Conservation (phyloP, 2,329 filamentous ascomycete genomes). For the Trichoderma harzianum region DNA sequence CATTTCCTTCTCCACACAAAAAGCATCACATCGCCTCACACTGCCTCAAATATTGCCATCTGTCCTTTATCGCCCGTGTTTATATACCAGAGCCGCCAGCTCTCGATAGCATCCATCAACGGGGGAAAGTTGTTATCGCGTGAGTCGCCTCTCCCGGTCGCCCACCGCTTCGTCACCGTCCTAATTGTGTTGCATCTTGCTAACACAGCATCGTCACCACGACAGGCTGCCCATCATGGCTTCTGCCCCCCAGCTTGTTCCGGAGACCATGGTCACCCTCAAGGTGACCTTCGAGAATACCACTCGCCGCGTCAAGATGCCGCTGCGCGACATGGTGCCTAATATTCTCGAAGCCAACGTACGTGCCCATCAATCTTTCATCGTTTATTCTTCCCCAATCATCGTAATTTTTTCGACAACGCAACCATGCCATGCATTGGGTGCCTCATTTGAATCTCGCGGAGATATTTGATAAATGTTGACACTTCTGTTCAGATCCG, state of each 20-base stretch:
- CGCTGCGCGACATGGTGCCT: constrained; percentile 77
- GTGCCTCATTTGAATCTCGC: not conserved
- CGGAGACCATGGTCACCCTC: constrained; percentile 61
- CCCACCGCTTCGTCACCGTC: constrained; percentile 16
- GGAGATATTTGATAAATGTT: not conserved
- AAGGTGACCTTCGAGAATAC: constrained; percentile 77
- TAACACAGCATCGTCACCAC: not conserved
- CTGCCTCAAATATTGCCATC: constrained; percentile 4
- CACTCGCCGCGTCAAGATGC: constrained; percentile 83
- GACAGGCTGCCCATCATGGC: constrained; percentile 15
- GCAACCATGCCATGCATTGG: not conserved
- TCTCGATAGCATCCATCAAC: not conserved
- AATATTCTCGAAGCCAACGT: constrained; percentile 79
- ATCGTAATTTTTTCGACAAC: not conserved
- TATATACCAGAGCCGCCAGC: constrained; percentile 2
- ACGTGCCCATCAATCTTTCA: constrained; percentile 40
- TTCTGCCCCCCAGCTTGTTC: constrained; percentile 17
- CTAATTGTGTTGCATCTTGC: not conserved
- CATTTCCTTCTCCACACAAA: constrained; percentile 4
- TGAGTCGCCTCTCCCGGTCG: constrained; percentile 3
- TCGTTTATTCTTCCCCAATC: not conserved
- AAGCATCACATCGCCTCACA: not conserved
- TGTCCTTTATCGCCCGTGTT: not conserved
- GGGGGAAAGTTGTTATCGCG: constrained; percentile 13
- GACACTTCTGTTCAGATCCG: constrained; percentile 31